Evolutionary conservation across 805 yeast species (phyloP).

Genomic region (Monosporozyma solicola): DNA sequence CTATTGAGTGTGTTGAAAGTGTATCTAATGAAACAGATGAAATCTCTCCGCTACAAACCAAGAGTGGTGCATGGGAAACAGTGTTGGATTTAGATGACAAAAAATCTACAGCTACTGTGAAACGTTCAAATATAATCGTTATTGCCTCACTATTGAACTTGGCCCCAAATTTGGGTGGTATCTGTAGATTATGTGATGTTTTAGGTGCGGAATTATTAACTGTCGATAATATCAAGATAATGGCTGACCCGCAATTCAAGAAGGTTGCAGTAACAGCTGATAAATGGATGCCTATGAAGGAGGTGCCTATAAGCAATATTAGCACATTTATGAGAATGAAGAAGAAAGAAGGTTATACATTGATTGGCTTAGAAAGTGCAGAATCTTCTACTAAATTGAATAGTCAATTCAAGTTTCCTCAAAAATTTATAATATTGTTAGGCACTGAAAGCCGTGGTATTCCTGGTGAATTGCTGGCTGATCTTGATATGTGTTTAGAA

Average conservation of each 20-base stretch:
- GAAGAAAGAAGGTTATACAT: conserved; percentile 70
- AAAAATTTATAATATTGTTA: conserved; percentile 64
- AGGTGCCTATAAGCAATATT: conserved; percentile 53
- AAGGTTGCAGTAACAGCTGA: conserved; percentile 93
- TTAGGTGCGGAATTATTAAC: conserved; percentile 82
- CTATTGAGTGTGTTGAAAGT: background rate
- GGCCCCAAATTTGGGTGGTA: conserved; percentile 89
- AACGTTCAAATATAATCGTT: conserved; percentile 66
- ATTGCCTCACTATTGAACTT: conserved; percentile 87
- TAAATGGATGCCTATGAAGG: conserved; percentile 87
- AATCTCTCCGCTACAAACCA: conserved; percentile 62
- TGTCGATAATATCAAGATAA: conserved; percentile 58
- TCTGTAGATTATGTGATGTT: conserved; percentile 86
- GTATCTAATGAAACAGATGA: background rate
- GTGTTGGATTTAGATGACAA: conserved; percentile 45
- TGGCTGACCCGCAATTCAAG: conserved; percentile 60
- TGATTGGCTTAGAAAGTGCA: conserved; percentile 89
- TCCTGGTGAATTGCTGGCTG: conserved; percentile 75
- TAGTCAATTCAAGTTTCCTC: conserved; percentile 59
- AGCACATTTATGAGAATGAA: conserved; percentile 47
- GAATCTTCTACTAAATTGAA: conserved; percentile 70
- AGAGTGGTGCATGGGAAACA: conserved; percentile 81
- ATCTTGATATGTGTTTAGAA: conserved; percentile 79
- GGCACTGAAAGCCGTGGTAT: conserved; percentile 90
- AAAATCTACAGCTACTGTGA: background rate